Evolutionary conservation across 805 yeast species (phyloP).

Genomic region (fission yeast (Schizosaccharomyces pombe)): DNA sequence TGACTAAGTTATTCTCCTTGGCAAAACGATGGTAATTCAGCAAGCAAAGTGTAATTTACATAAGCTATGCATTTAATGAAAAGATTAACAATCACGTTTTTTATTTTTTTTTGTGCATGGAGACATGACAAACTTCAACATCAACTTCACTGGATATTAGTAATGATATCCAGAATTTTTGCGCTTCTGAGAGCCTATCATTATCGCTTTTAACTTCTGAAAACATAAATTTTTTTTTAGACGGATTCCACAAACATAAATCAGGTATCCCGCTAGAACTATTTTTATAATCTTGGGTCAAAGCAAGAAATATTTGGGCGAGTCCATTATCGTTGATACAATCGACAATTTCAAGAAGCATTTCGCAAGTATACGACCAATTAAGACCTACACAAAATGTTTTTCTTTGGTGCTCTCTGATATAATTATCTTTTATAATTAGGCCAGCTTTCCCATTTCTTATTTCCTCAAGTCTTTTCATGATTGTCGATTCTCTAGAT

Average conservation of each 20-base stretch:
- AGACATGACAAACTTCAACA: constrained; percentile 16
- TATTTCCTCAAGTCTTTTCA: constrained; percentile 11
- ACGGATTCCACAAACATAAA: constrained; percentile 15
- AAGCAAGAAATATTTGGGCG: constrained; percentile 9
- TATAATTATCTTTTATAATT: constrained; percentile 6
- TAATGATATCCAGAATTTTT: constrained; percentile 18
- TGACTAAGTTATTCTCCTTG: no score
- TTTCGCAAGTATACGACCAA: constrained; percentile 13
- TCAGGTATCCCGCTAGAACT: constrained; percentile 18
- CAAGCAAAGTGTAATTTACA: neutral
- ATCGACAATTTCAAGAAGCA: constrained; percentile 10
- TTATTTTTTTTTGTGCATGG: neutral
- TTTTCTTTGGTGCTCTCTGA: constrained; percentile 8
- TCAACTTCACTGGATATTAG: constrained; percentile 12
- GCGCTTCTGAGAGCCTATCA: constrained; percentile 18
- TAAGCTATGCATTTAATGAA: neutral
- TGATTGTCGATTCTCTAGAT: constrained; percentile 10
- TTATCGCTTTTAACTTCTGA: constrained; percentile 19
- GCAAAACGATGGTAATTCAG: no score
- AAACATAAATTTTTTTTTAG: constrained; percentile 10
- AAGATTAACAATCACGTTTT: neutral
- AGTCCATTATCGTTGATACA: constrained; percentile 11
- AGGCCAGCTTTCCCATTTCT: constrained; percentile 5
- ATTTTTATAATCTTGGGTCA: constrained; percentile 11
- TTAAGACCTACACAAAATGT: constrained; percentile 15